Evolutionary conservation across 2,329 filamentous ascomycete species (phyloP).

Genomic region (Fusarium sp.): DNA sequence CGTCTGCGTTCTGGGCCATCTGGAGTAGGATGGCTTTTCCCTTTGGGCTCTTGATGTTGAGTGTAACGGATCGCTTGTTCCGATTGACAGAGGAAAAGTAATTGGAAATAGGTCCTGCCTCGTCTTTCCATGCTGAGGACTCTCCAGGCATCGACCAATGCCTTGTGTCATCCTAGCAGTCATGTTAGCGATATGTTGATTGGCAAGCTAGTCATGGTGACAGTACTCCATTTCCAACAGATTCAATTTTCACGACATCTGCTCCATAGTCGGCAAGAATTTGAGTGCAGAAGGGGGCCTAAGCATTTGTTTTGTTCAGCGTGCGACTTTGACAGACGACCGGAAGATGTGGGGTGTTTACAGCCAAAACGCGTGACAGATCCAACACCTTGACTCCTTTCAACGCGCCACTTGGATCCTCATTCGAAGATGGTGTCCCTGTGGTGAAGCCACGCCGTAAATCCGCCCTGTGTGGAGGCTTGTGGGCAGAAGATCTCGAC

Average conservation of each 20-base stretch:
- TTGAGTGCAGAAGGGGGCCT: background rate
- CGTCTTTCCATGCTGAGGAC: background rate
- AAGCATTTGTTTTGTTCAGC: background rate
- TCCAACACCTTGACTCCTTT: too few relatives aligned
- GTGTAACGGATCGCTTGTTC: background rate
- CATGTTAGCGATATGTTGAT: background rate
- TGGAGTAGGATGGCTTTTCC: background rate
- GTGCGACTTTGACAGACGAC: too few relatives aligned
- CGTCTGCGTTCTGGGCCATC: background rate
- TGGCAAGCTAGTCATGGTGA: too few relatives aligned
- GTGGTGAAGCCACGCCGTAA: too few relatives aligned
- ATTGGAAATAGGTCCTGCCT: background rate
- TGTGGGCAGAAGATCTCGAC: too few relatives aligned
- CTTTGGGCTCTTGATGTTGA: background rate
- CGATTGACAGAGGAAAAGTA: slow-evolving; percentile 2
- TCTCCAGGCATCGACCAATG: slow-evolving; percentile 5
- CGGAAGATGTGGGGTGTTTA: too few relatives aligned
- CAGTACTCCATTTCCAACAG: background rate
- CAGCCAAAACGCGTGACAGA: too few relatives aligned
- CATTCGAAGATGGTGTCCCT: too few relatives aligned
- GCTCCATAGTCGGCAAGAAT: background rate
- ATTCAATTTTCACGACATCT: background rate
- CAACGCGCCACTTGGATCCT: too few relatives aligned
- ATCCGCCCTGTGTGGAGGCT: too few relatives aligned
- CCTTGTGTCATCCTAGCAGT: background rate